Base-by-base conservation (phyloP, 2,329 filamentous ascomycete species). In the Anisogramma anomala region DNA sequence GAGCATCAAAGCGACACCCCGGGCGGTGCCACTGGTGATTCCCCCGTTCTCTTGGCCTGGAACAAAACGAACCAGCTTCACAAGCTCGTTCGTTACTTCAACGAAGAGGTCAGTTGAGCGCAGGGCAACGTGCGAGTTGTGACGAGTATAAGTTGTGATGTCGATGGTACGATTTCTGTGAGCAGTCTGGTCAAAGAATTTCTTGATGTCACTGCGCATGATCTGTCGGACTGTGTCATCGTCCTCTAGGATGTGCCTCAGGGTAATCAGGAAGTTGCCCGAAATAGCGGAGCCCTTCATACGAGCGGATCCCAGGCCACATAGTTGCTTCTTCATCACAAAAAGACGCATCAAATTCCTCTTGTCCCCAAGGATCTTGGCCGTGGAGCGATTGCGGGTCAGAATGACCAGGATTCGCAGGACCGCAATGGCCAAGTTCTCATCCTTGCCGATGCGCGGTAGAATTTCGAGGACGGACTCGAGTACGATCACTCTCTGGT, bases 241-340 rank as follows among this genome's bases (percentile, higher is more conserved):
- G 54, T 98, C 93, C 61, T 98, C 91, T 40, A 96, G 77, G 49
- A 98, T 81, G 55, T 98, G 91, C 30, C 93, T 80, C 32, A 98
- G 66, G 39, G 95, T 81, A 10, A 89, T 74, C 72, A 96, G 81
- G 53, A 94, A 82, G 43, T 82, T 73, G 17, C 67, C 59, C 3
- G 68, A 65, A 28, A 75, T 62, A 39, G 65, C 66, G 2, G 65
- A 68, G 30, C 71, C 68, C 46, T 65, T 69, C 8, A 98, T 72
- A 41, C 81, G 80, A 41, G 83, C 75, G 22, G 86, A 84, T 6
- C 84, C 82, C 22, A 79, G 73, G 19, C 83, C 84, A 15, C 85
- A 80, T 45, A 96, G 74, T 58, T 96, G 89, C 59, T 93, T 94
- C 43, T 89, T 79, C 84, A 96, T 94, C 38, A 95, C 75, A 60